A percentile compares a stretch with the other conserved stretches of the same genome.
Evolutionary conservation across 2,329 filamentous ascomycete species (phyloP).

Genomic region (Sphaerulina vaccinii): DNA sequence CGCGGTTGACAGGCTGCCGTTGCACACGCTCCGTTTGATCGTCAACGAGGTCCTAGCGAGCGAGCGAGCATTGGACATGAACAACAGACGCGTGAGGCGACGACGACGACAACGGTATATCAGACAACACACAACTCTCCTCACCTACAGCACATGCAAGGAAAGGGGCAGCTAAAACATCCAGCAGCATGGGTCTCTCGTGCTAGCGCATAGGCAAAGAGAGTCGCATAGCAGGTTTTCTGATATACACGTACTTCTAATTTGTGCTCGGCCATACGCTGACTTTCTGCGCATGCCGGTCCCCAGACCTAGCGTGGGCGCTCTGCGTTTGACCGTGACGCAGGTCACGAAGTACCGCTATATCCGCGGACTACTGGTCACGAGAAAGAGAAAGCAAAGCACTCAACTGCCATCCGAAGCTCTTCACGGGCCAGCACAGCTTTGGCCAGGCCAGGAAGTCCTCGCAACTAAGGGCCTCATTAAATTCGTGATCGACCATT

Average conservation of each 20-base stretch:
- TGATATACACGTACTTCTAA: neutral
- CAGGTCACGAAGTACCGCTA: neutral
- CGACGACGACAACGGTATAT: neutral
- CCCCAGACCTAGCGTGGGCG: neutral
- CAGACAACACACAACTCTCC: neutral
- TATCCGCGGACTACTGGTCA: neutral
- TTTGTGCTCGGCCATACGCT: too few relatives aligned
- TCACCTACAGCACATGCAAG: constrained; percentile 7
- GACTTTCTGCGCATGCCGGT: too few relatives aligned
- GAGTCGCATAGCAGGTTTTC: neutral
- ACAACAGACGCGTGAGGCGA: neutral
- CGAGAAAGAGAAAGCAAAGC: neutral
- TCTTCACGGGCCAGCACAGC: neutral
- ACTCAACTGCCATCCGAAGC: neutral
- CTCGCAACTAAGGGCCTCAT: neutral
- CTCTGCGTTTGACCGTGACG: neutral
- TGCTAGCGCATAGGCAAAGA: neutral
- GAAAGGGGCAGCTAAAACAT: constrained; percentile 11
- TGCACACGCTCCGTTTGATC: neutral
- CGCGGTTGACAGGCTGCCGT: too few relatives aligned
- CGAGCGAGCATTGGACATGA: neutral
- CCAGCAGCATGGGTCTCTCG: constrained; percentile 4
- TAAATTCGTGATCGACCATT: neutral
- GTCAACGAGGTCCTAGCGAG: neutral
- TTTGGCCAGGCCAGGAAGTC: neutral